Evolutionary conservation across 768 basidiomycete genomes (phyloP), one percentile per base, ranked within the genome.

Genomic region (Russula vinacea): DNA sequence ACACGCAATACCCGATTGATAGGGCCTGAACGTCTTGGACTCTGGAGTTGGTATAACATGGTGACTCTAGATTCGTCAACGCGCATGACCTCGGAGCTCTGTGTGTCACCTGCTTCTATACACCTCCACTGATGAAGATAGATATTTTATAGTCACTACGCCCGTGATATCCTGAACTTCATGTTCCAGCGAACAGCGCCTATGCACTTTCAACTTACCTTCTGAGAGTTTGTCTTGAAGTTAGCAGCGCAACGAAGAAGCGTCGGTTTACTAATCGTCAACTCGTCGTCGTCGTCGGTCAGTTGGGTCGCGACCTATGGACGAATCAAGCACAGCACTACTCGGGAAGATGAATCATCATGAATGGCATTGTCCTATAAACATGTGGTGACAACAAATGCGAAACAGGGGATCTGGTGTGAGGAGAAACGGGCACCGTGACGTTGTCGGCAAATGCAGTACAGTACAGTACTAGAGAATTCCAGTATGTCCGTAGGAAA

Each of bases 21-120:
- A 84, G 88, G 60, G 78, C 94, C 1, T 95, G 92, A 92, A 71
- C 83, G 29, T 29, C 29, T 29, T 29, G 29, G 29, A 29, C 2
- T 0, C 87, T 90, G 80, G 94, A 97, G 67, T 83, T 89, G 6
- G 81, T 87, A 3, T 87, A 92, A 63, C 92, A 95, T n/a, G n/a
- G n/a, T n/a, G n/a, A n/a, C n/a, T n/a, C n/a, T n/a, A n/a, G n/a
- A n/a, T 72, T 90, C 14, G 60, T 95, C 40, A 98, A 96, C 65
- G 78, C 71, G 0, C 74, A 75, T n/a, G n/a, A n/a, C 19, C 77
- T 88, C 1, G 83, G 84, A 42, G 78, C 79, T 1, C 40, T 87
- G 89, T 87, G 73, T 69, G 85, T 39, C 55, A 19, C 40, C 76
- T 29, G 29, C 29, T 29, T 29, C 29, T 29, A 29, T 29, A 29